Base-by-base conservation (phyloP, 768 basidiomycete genomes). In the Lyophyllum semitale region DNA sequence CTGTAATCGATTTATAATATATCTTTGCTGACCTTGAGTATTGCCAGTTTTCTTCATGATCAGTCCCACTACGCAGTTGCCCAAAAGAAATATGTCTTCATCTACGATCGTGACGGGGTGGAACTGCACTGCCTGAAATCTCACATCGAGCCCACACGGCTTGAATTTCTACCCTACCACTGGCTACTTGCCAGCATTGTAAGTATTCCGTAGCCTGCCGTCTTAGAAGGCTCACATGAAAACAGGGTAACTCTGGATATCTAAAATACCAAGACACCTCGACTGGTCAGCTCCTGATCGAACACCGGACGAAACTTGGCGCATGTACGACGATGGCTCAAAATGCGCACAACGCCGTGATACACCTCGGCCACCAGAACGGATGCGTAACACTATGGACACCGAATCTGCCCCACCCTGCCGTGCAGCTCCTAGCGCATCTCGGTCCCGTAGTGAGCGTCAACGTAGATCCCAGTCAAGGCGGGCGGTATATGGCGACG, bases 251-350 rank as follows among this genome's bases (percentile, higher is more conserved):
- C 65, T 76, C 92, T 13, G 96, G 97, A 2, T 92, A 87, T 69
- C 78, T 98, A 0, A 95, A 95, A 74, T 99, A 98, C 73, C 94
- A 96, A 74, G 97, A 99, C 67, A 95, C 93, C 0, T 94, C 96
- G 4, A 98, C 94, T 0, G 97, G 97, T 12, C 80, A 85, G 51
- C 78, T 97, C 35, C 77, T 98, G 30, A 84, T 85, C 33, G 88
- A 93, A 67, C 93, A 96, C 69, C 87, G 93, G 20, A 96, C 95
- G 8, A 93, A 92, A 66, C 81, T 96, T 23, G 95, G 97, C 3
- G 81, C 88, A 8, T 93, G 91, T 63, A 80, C 75, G 30, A 83
- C 90, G 35, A 91, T 99, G 86, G 77, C 91, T 0, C 95, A 98
- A 77, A 98, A 97, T 67, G 69, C 77, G 15, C 95, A 98, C 73